Percentiles rank a stretch among this genome's conserved stretches.
These are phyloP conservation scores for Gaeumannomyces tritici DNA, from an alignment of 2,329 filamentous ascomycete species.

Conservation along the genomic window DNA sequence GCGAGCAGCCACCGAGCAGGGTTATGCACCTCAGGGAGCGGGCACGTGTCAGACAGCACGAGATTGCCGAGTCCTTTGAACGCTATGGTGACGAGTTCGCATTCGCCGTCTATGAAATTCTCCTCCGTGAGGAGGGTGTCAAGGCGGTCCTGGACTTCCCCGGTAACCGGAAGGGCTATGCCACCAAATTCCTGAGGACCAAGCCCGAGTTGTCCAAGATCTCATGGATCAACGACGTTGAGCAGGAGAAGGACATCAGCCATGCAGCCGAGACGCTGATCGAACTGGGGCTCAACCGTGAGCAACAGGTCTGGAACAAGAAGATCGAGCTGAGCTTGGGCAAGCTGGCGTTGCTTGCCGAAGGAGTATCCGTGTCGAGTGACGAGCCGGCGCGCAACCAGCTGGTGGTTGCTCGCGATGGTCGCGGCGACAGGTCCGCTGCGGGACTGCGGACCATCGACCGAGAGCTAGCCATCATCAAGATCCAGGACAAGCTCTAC, in stretches of 20 bases:
- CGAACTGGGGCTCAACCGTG: constrained; percentile 58
- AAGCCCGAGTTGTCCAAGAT: constrained; percentile 65
- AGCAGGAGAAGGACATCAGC: constrained; percentile 63
- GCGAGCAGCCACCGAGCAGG: constrained; percentile 23
- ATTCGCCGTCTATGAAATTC: constrained; percentile 69
- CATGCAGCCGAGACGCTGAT: constrained; percentile 64
- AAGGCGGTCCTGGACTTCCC: constrained; percentile 62
- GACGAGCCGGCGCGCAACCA: constrained; percentile 18
- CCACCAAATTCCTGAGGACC: constrained; percentile 71
- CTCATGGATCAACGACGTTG: constrained; percentile 90
- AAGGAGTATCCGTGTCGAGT: constrained; percentile 14
- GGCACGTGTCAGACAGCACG: constrained; percentile 35
- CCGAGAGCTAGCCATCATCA: constrained; percentile 56
- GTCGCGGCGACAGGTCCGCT: constrained; percentile 10
- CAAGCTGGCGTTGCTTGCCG: constrained; percentile 69
- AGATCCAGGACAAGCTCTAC: constrained; percentile 72
- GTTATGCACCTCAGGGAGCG: constrained; percentile 30
- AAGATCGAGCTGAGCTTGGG: constrained; percentile 85
- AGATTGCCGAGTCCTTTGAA: constrained; percentile 46
- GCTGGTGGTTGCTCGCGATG: constrained; percentile 1
- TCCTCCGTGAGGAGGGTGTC: constrained; percentile 59
- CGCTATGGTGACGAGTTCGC: constrained; percentile 58
- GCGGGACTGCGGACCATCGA: constrained; percentile 36
- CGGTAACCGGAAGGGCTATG: constrained; percentile 55
- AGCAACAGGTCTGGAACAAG: constrained; percentile 82